Evolutionary conservation across 495 filamentous ascomycete species (phyloP), one percentile per base, ranked within the genome.

Genomic region (Hypomontagnella submonticulosa): DNA sequence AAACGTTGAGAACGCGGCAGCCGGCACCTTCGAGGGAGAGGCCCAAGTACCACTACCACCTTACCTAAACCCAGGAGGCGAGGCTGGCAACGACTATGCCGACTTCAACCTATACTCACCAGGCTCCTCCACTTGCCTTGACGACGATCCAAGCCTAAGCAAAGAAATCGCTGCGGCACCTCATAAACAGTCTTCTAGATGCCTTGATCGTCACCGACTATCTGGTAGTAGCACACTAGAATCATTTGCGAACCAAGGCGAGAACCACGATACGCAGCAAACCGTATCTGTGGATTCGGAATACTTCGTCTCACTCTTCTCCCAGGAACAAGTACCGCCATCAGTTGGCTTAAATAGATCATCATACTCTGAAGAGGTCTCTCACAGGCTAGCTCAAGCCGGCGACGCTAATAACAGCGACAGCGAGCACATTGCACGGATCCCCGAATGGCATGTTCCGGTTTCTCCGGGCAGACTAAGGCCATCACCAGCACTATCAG

Each of bases 81-180:
- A 75, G 41, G 69, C 71, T 62, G 78, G 76, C 44, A 80, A 73
- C 67, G 70, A 78, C 70, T 83, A 82, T 59, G 62, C 78, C 55
- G 81, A 83, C 73, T 83, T 83, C 75, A 79, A 79, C 73, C 78
- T 83, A 23, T 83, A 75, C 66, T 83, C 81, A 40, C 81, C 81
- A 1, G 59, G 63, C 12, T 74, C 75, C n/a, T 76, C 79, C 5
- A 74, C 70, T 63, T 68, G 71, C 64, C 71, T 77, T 8, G 80
- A 82, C 19, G 81, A 82, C 37, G 80, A 81, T 27, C 74, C 72
- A 16, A 61, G 36, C 48, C 53, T 64, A 20, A 51, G 12, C 4
- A 72, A 54, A 20, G 71, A 74, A 60, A 40, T 74, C 27, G 47
- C 69, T 8, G 69, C 66, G 1, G 46, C 57, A 7, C 41, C 66